Percentiles rank a stretch among this genome's conserved stretches.
These are phyloP conservation scores for Citrus mangshanensis DNA, from an alignment of 345 rosid genomes.

Conservation along the genomic window DNA sequence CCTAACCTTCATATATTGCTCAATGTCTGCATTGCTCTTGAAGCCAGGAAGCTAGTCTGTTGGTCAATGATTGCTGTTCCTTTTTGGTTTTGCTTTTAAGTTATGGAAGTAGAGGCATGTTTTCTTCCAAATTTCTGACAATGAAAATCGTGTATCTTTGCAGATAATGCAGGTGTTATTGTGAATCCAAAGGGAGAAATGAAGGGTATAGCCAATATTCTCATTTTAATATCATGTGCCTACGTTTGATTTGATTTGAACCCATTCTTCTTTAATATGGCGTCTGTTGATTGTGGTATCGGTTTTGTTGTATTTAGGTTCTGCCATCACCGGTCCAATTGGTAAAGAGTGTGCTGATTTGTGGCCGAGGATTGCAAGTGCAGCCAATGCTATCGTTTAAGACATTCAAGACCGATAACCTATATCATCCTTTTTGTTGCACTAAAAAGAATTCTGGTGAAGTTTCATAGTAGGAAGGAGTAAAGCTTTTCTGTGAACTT, in stretches of 20 bases:
- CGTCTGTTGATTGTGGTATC: neutral
- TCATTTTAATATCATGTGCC: neutral
- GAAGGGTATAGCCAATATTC: constrained; percentile 53
- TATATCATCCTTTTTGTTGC: no score
- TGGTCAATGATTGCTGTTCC: neutral
- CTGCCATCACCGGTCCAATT: constrained; percentile 90
- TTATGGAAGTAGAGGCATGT: neutral
- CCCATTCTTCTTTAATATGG: no score
- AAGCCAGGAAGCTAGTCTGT: neutral
- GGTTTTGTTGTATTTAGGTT: constrained; percentile 39
- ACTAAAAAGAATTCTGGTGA: no score
- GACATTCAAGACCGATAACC: neutral
- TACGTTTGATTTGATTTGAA: neutral
- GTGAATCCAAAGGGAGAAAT: constrained; percentile 94
- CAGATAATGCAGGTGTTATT: constrained; percentile 96
- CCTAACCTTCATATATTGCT: neutral
- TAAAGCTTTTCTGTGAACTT: no score
- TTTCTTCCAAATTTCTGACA: constrained; percentile 8
- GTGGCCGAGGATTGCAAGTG: constrained; percentile 97
- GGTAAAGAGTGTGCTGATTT: constrained; percentile 95
- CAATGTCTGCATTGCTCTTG: neutral
- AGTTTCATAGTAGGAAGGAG: no score
- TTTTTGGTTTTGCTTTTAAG: neutral
- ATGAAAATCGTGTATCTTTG: constrained; percentile 15
- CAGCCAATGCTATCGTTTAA: constrained; percentile 75